A percentile compares a stretch with the other conserved stretches of the same genome.
phyloP scores from a whole-genome alignment of 2,329 filamentous ascomycete genomes.

The Fusarium udum region DNA sequence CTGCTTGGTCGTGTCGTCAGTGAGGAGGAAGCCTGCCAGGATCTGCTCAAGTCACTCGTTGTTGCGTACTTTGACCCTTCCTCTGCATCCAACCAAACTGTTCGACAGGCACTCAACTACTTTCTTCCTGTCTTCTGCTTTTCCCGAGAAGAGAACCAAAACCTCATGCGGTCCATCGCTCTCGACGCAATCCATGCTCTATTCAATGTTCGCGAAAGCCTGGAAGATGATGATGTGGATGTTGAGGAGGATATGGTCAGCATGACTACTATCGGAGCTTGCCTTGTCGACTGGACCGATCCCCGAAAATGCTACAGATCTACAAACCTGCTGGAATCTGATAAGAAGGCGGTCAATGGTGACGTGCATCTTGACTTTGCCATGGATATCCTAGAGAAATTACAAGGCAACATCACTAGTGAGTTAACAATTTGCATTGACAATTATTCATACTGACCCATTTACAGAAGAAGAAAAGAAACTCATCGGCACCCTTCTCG shows the following conservation, averaged over 20 bases:
- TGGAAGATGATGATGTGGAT: conserved; percentile 80
- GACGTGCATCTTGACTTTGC: conserved; percentile 85
- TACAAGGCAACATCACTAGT: conserved; percentile 74
- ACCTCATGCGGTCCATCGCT: conserved; percentile 79
- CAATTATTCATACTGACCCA: conserved; percentile 41
- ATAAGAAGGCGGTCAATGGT: conserved; percentile 73
- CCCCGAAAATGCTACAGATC: conserved; percentile 77
- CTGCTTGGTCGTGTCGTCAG: conserved; percentile 82
- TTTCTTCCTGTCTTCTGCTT: conserved; percentile 96
- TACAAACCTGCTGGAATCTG: conserved; percentile 60
- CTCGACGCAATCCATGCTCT: conserved; percentile 80
- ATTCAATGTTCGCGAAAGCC: conserved; percentile 74
- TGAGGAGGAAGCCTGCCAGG: conserved; percentile 71
- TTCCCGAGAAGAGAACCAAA: conserved; percentile 82
- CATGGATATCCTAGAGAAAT: conserved; percentile 77
- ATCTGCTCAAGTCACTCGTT: conserved; percentile 85
- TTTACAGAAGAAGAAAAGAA: conserved; percentile 84
- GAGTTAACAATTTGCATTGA: conserved; percentile 50
- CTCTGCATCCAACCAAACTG: conserved; percentile 79
- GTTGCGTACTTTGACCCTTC: conserved; percentile 90
- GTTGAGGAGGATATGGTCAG: conserved; percentile 82
- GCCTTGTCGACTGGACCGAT: conserved; percentile 94
- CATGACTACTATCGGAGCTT: conserved; percentile 79
- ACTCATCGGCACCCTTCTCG: conserved; percentile 77
- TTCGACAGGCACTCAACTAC: conserved; percentile 89